Base-by-base conservation (phyloP, 345 rosid species). In the Gossypium stocksii region DNA sequence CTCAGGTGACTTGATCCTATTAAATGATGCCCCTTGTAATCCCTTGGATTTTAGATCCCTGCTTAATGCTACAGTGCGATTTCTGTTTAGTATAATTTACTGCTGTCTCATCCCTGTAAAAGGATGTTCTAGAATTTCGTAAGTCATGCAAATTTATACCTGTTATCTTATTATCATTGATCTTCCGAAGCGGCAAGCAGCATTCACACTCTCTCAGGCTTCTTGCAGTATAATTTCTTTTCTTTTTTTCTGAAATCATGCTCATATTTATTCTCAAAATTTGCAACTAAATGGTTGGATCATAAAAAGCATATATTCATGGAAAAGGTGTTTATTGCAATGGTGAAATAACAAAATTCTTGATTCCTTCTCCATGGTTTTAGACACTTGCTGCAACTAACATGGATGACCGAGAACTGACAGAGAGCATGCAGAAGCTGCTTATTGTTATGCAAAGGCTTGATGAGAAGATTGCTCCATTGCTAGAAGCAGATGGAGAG, bases 391-490 rank as follows among this genome's bases (percentile, higher is more conserved):
- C 98, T 80, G 97, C 98, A 3, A 92, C 97, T 48, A 87, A 87
- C 83, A 85, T 94, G 95, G 93, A 80, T 27, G 90, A 90, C 80
- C 85, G 87, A 84, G 95, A 94, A 76, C 86, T 94, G 74, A 89
- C 93, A 22, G 97, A 89, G 79, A 92, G 93, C 82, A 87, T 94
- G 90, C 93, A 92, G 76, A 92, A 94, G 86, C 89, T 94, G 71
- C 87, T 94, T 61, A 84, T 92, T 71, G 98, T 94, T 69, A 94
- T 94, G 98, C 97, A 94, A 81, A 88, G 95, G 74, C 88, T 94
- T 67, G 98, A 94, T 77, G 83, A 85, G 74, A 89, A 90, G 83
- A 94, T 94, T 66, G 98, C 87, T 62, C 93, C 93, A 13, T 82
- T 90, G 93, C 77, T 94, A 76, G 97, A 92, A 74, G 66, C 90